Percentiles rank a stretch among this genome's conserved stretches.
Evolutionary conservation across 257 asterid genomes (phyloP).

Genomic region (Ilex asprella): DNA sequence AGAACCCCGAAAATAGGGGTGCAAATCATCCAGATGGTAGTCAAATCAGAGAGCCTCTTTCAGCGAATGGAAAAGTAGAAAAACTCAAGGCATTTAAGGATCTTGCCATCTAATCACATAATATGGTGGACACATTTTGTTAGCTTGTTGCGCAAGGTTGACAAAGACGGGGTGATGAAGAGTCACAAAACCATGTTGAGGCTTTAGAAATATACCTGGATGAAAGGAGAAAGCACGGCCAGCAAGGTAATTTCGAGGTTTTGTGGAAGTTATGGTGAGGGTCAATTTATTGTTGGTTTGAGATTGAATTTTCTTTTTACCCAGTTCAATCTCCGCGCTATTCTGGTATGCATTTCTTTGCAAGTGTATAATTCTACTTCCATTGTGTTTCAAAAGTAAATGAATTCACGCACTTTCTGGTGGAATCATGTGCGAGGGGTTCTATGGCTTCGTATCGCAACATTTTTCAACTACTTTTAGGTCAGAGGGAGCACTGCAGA

Average conservation of each 20-base stretch:
- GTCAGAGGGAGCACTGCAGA: neutral
- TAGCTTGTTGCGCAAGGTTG: neutral
- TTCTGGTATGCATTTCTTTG: slow-evolving; percentile 26
- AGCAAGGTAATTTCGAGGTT: slow-evolving; percentile 14
- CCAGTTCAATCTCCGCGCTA: slow-evolving; percentile 15
- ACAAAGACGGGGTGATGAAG: slow-evolving; percentile 13
- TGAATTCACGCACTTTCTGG: slow-evolving; percentile 21
- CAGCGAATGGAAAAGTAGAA: slow-evolving; percentile 63
- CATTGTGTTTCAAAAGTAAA: slow-evolving; percentile 27
- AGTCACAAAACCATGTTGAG: slow-evolving; percentile 7
- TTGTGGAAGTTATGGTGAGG: slow-evolving; percentile 3
- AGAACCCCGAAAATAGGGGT: slow-evolving; percentile 44
- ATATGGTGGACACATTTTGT: neutral
- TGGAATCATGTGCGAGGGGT: slow-evolving; percentile 19
- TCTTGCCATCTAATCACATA: slow-evolving; percentile 36
- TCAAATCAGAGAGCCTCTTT: slow-evolving; percentile 13
- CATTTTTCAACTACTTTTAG: slow-evolving; percentile 4
- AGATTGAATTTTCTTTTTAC: slow-evolving; percentile 11
- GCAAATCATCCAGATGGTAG: slow-evolving; percentile 20
- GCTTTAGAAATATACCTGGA: slow-evolving; percentile 10
- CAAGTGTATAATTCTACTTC: slow-evolving; percentile 27
- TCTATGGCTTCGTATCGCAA: slow-evolving; percentile 14
- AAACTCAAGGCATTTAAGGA: slow-evolving; percentile 44
- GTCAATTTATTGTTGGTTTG: neutral
- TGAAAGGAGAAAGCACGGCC: slow-evolving; percentile 4